These are phyloP conservation scores for Monascus ruber DNA, from an alignment of 2,329 filamentous ascomycete genomes.

Conservation along the genomic window DNA sequence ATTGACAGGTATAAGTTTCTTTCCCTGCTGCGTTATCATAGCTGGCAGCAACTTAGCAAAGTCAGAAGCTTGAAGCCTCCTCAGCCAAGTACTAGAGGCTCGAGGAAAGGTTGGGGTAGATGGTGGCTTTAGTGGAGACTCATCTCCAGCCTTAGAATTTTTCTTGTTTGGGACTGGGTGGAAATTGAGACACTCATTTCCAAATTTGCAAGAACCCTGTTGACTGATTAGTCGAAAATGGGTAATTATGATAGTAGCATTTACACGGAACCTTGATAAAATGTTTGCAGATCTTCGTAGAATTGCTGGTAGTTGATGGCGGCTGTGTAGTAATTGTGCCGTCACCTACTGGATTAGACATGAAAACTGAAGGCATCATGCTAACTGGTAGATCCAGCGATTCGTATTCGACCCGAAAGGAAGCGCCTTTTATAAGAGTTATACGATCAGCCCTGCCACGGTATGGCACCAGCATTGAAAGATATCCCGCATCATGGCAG, in stretches of 20 bases:
- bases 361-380: constrained; percentile 44
- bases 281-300: constrained; percentile 18
- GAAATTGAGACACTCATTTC: constrained; percentile 18
- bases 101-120: not conserved
- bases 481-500: constrained; percentile 50
- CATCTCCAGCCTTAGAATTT: constrained; percentile 8
- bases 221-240: constrained; percentile 1
- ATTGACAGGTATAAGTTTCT: constrained; percentile 36
- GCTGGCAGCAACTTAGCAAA: constrained; percentile 11
- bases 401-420: constrained; percentile 43
- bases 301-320: constrained; percentile 1
- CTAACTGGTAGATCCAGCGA: constrained; percentile 41
- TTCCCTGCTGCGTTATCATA: constrained; percentile 6
- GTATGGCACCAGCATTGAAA: constrained; percentile 45
- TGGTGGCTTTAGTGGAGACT: constrained; percentile 5
- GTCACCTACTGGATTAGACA: constrained; percentile 25
- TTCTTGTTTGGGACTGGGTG: constrained; percentile 18
- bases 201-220: constrained; percentile 23
- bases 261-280: constrained; percentile 18
- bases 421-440: constrained; percentile 43
- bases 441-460: constrained; percentile 39
- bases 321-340: constrained; percentile 1
- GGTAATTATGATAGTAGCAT: not conserved
- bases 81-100: constrained; percentile 5
- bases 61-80: constrained; percentile 10